Base-by-base conservation (phyloP, 2,329 filamentous ascomycete species). In the Truncatella angustata region DNA sequence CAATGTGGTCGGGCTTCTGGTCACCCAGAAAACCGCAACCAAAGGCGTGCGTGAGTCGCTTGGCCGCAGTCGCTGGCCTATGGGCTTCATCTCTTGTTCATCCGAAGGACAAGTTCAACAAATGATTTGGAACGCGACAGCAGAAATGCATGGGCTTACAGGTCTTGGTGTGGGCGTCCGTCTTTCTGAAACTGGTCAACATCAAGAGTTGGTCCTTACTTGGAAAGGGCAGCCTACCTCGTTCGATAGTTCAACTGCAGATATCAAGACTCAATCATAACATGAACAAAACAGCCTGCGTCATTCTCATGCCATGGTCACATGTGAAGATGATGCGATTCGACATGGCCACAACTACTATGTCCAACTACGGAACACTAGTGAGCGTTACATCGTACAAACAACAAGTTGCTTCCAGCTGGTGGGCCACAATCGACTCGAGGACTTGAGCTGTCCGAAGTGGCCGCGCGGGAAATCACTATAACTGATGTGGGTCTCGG, bases 41-140 rank as follows among this genome's bases (percentile, higher is more conserved):
- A 88, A 84, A 63, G 93, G 92, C 1, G 84, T 95, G 3, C 74
- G 89, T 52, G 85, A 91, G 44, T 84, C 90, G 21, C 64, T 97
- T 58, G 78, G 79, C 4, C 73, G 82, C 53, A 88, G 87, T 63
- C 68, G 73, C 34, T 85, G 81, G 73, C 88, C 91, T 1, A 80
- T 96, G 76, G 85, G 85, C 0, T 95, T 84, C 61, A 68, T 89
- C 23, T 82, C 81, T 51, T 84, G 88, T 54, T 78, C 79, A 1
- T 61, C 62, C 14, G 75, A 79, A 2, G 88, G 88, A 0, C 64
- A 64, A 6, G 65, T 91, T 20, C 70, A 77, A 61, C 87, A 92
- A 70, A 80, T 91, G 67, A 59, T 91, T 4, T 92, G 88, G 88
- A 93, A 92, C 65, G 68, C 70, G 32, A 75, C 70, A 40, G 87